A percentile compares a stretch with the other conserved stretches of the same genome.
Evolutionary conservation across 257 asterid species (phyloP).

Genomic region (Paraleonurus japonicus): DNA sequence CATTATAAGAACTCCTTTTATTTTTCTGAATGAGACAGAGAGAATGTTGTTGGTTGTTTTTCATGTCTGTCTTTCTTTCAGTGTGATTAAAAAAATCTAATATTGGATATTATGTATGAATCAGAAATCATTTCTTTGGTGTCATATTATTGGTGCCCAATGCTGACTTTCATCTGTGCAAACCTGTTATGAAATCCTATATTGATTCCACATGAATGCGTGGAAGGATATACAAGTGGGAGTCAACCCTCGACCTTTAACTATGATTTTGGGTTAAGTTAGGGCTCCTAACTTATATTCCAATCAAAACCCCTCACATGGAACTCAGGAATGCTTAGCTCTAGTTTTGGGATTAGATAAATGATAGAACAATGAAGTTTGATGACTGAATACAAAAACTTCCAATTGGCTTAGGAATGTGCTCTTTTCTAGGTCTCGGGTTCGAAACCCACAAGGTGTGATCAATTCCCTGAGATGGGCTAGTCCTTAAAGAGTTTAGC

Average conservation of each 20-base stretch:
- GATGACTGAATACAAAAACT: too few relatives aligned
- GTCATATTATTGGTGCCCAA: background rate
- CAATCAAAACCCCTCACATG: background rate
- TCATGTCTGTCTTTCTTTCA: too few relatives aligned
- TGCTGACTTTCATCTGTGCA: background rate
- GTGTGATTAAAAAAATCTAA: background rate
- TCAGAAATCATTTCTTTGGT: background rate
- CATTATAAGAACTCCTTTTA: too few relatives aligned
- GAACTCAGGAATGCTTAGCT: background rate
- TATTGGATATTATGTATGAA: background rate
- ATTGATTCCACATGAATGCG: background rate
- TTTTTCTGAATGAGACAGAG: too few relatives aligned
- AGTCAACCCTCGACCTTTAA: background rate
- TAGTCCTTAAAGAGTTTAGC: too few relatives aligned
- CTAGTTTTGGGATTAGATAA: background rate
- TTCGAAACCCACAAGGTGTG: too few relatives aligned
- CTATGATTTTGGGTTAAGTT: background rate
- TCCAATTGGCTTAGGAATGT: too few relatives aligned
- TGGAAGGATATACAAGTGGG: background rate
- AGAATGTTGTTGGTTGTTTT: too few relatives aligned
- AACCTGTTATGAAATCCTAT: background rate
- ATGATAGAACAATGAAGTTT: too few relatives aligned
- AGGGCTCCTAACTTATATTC: too few relatives aligned
- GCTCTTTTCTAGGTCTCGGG: too few relatives aligned
- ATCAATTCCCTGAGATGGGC: too few relatives aligned